phyloP scores from a whole-genome alignment of 148 eudicot genomes.

The Mesembryanthemum crystallinum region DNA sequence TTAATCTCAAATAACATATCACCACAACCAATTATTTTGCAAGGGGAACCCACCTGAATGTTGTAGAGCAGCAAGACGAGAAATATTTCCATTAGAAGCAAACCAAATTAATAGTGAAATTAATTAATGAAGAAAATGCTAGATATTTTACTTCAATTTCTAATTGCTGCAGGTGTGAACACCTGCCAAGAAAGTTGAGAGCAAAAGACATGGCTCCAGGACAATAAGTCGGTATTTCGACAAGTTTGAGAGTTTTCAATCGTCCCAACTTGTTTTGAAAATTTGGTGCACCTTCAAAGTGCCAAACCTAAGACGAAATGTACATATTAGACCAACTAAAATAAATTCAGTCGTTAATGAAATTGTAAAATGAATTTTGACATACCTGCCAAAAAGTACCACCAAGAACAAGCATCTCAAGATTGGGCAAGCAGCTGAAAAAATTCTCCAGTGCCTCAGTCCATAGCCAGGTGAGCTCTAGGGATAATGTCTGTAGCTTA shows the following conservation, averaged over 20 bases:
- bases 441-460: not conserved
- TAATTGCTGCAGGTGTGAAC: conserved; percentile 7
- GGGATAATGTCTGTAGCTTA: not conserved
- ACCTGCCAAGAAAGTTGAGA: conserved; percentile 11
- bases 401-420: conserved; percentile 14
- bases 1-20: not conserved
- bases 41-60: too few species aligned
- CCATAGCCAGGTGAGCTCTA: not conserved
- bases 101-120: not conserved
- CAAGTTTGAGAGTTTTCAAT: conserved; percentile 1
- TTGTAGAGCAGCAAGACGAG: too few species aligned
- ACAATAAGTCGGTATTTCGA: not conserved
- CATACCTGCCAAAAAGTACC: not conserved
- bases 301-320: not conserved
- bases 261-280: not conserved
- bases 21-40: too few species aligned
- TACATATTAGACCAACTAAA: too few species aligned
- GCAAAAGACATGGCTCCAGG: not conserved
- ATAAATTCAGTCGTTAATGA: too few species aligned
- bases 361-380: not conserved
- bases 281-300: not conserved
- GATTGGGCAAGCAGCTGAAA: not conserved
- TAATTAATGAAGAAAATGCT: not conserved
- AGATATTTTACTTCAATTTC: not conserved
- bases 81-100: too few species aligned